Evolutionary conservation across 345 rosid genomes (phyloP).

Genomic region (Rhodamnia rubescens): DNA sequence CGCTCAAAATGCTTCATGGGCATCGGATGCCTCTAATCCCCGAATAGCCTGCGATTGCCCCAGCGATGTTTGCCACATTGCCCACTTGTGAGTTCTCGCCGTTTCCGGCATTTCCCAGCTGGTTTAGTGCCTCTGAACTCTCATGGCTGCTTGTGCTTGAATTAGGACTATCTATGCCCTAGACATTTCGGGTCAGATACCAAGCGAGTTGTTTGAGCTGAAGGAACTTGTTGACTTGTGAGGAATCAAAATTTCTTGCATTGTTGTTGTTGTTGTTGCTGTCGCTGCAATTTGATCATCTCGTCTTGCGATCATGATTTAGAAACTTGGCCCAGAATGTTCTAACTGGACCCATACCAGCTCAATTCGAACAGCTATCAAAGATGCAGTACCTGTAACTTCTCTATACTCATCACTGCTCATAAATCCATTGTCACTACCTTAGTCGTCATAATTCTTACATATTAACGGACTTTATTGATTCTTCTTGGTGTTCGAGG

Average conservation of each 20-base stretch:
- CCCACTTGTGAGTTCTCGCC: slow-evolving; percentile 25
- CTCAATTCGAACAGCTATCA: slow-evolving; percentile 31
- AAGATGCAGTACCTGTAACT: slow-evolving; percentile 50
- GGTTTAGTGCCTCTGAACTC: not conserved
- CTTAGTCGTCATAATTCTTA: not conserved
- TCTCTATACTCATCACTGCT: not conserved
- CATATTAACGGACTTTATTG: not conserved
- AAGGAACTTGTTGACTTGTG: slow-evolving; percentile 38
- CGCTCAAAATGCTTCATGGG: slow-evolving; percentile 24
- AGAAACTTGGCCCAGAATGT: slow-evolving; percentile 51
- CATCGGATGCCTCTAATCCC: slow-evolving; percentile 26
- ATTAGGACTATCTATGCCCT: slow-evolving; percentile 53
- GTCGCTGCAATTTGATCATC: not conserved
- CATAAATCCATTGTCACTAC: not conserved
- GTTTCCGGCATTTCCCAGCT: not conserved
- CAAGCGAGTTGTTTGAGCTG: slow-evolving; percentile 33
- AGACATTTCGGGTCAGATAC: slow-evolving; percentile 41
- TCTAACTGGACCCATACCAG: slow-evolving; percentile 33
- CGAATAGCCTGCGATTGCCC: slow-evolving; percentile 34
- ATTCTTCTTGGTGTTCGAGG: slow-evolving; percentile 4
- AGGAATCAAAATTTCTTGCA: not conserved
- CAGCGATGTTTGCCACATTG: slow-evolving; percentile 30
- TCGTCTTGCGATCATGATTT: slow-evolving; percentile 1
- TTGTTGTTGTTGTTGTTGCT: not conserved
- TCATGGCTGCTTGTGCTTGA: not conserved